Evolutionary conservation across 1,139 yeast genomes (phyloP).

Genomic region (Yamadazyma spencermartinsiae): DNA sequence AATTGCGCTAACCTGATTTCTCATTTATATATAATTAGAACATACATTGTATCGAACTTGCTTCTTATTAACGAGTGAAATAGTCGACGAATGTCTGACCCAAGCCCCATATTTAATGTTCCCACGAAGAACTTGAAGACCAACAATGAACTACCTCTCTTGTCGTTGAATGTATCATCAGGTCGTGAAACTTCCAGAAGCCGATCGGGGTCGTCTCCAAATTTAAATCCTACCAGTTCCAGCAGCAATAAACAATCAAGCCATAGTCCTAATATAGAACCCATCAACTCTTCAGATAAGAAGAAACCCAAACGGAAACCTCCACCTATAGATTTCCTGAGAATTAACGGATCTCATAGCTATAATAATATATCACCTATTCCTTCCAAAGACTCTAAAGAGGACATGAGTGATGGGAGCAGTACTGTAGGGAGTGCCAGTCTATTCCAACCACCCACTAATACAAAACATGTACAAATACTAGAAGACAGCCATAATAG

Average conservation of each 20-base stretch:
- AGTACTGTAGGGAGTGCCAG: neutral
- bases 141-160: conserved; percentile 9
- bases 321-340: conserved; percentile 45
- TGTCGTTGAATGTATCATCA: conserved; percentile 10
- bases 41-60: too few species aligned
- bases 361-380: conserved; percentile 12
- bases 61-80: too few species aligned
- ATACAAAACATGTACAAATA: neutral
- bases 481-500: too few species aligned
- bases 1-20: neutral
- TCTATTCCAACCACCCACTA: neutral
- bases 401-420: conserved; percentile 7
- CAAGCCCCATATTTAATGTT: conserved; percentile 30
- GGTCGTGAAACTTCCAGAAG: conserved; percentile 4
- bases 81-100: conserved; percentile 25
- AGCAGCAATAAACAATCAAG: neutral
- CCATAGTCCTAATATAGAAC: neutral
- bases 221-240: neutral
- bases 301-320: conserved; percentile 39
- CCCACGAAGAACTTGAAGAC: conserved; percentile 18
- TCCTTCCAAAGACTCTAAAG: conserved; percentile 3
- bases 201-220: neutral
- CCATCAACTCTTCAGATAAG: conserved; percentile 1
- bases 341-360: conserved; percentile 31
- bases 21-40: too few species aligned